A percentile compares a stretch with the other conserved stretches of the same genome.
Conservation (phyloP, 495 filamentous ascomycete genomes). For the Hypoxylon crocopeplum region DNA sequence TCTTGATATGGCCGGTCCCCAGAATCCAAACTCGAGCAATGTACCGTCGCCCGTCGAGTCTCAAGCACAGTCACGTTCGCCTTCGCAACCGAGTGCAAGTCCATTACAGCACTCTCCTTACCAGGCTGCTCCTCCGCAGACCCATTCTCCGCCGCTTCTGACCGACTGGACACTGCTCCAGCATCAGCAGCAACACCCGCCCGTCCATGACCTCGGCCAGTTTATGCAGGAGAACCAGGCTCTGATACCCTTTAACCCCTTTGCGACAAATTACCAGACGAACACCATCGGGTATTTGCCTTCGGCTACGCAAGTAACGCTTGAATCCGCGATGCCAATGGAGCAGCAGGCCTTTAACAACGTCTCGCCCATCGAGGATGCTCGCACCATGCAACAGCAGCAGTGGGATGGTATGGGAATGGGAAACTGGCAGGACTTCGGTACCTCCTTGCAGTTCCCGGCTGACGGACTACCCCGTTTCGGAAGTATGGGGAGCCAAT, state of each 20-base stretch:
- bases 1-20: conserved; percentile 53
- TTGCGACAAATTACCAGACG: conserved; percentile 58
- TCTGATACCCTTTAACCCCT: conserved; percentile 58
- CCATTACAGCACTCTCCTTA: conserved; percentile 58
- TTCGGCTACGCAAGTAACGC: conserved; percentile 67
- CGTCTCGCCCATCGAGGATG: conserved; percentile 68
- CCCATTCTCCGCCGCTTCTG: conserved; percentile 50
- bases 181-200: conserved; percentile 57
- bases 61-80: conserved; percentile 55
- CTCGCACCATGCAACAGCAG: conserved; percentile 68
- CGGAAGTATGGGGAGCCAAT: conserved; percentile 72
- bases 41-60: conserved; percentile 55
- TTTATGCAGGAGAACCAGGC: conserved; percentile 56
- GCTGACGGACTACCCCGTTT: conserved; percentile 60
- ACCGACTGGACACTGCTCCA: conserved; percentile 59
- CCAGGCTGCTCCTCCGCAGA: conserved; percentile 48
- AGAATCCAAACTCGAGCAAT: conserved; percentile 48
- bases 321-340: conserved; percentile 69
- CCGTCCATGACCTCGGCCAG: conserved; percentile 57
- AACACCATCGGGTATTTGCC: conserved; percentile 73
- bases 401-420: conserved; percentile 53
- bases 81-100: conserved; percentile 49
- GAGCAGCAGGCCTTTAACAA: conserved; percentile 65
- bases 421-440: conserved; percentile 78
- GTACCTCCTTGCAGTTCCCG: conserved; percentile 61